Percentiles rank a stretch among this genome's conserved stretches.
phyloP scores from a whole-genome alignment of 2,329 filamentous ascomycete genomes.

The Colletotrichum somersetense region DNA sequence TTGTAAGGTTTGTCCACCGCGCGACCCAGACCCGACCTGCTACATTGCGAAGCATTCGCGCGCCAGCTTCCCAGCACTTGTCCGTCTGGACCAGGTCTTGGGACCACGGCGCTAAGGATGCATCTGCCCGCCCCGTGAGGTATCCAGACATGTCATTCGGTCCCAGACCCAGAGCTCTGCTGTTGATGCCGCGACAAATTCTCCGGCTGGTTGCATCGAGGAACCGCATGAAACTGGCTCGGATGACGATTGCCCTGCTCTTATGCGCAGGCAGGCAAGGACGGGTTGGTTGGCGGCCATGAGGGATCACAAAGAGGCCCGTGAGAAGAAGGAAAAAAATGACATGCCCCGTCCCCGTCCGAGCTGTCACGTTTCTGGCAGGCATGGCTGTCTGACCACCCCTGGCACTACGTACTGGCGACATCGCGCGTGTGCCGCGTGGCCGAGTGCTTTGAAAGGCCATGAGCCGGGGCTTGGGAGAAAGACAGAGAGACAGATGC shows the following conservation, averaged over 20 bases:
- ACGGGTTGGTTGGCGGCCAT: constrained; percentile 27
- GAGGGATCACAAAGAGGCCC: constrained; percentile 48
- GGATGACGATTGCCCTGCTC: constrained; percentile 35
- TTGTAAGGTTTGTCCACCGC: constrained; percentile 12
- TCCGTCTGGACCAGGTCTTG: constrained; percentile 11
- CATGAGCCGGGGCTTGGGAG: neutral
- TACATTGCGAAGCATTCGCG: constrained; percentile 1
- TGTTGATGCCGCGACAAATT: constrained; percentile 42
- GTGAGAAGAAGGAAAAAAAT: constrained; percentile 45
- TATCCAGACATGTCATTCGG: neutral
- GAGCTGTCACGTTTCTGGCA: constrained; percentile 37
- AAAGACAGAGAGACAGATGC: neutral
- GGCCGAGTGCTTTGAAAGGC: neutral
- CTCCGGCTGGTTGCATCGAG: constrained; percentile 47
- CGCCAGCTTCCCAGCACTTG: neutral
- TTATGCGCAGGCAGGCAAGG: constrained; percentile 34
- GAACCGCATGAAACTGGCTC: constrained; percentile 49
- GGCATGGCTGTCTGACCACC: constrained; percentile 22
- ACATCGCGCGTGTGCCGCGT: neutral
- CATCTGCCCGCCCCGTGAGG: neutral
- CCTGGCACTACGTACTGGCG: neutral
- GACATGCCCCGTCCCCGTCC: constrained; percentile 48
- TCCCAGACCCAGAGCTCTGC: constrained; percentile 1
- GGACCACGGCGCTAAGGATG: constrained; percentile 10
- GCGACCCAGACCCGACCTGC: neutral